phyloP scores from a whole-genome alignment of 169 alveolate genomes.

The Cryptosporidium baileyi region DNA sequence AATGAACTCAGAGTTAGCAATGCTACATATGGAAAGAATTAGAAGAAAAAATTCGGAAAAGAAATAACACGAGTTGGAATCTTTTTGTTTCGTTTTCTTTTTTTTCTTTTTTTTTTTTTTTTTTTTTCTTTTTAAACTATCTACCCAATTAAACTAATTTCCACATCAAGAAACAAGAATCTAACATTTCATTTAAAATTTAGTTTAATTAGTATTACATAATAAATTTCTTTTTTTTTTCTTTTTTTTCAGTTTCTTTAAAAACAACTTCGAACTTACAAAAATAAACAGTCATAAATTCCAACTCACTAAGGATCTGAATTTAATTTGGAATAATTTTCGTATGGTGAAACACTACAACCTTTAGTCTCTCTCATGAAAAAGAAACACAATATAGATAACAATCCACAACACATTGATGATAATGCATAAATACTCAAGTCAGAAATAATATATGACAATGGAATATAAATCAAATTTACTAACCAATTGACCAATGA shows the following conservation, averaged over 20 bases:
- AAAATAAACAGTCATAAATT: neutral
- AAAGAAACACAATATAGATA: constrained; percentile 12
- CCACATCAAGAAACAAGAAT: too few species aligned
- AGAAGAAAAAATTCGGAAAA: constrained; percentile 48
- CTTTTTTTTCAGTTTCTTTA: too few species aligned
- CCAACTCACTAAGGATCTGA: too few species aligned
- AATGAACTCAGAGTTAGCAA: constrained; percentile 54
- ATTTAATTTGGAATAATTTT: too few species aligned
- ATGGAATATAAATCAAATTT: constrained; percentile 21
- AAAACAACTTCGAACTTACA: too few species aligned
- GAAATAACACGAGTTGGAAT: neutral
- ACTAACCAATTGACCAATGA: constrained; percentile 32
- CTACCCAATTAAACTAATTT: too few species aligned
- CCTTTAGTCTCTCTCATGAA: constrained; percentile 63
- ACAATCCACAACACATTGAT: neutral
- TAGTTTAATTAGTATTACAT: too few species aligned
- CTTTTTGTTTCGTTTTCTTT: neutral
- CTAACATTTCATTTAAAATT: too few species aligned
- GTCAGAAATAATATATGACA: constrained; percentile 55
- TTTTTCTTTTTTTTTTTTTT: neutral
- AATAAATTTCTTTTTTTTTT: too few species aligned
- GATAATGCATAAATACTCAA: constrained; percentile 24
- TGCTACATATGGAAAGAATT: constrained; percentile 65
- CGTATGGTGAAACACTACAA: constrained; percentile 47
- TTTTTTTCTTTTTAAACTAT: neutral